Evolutionary conservation across 768 basidiomycete species (phyloP), one percentile per base, ranked within the genome.

Genomic region (Podaxis pistillaris): DNA sequence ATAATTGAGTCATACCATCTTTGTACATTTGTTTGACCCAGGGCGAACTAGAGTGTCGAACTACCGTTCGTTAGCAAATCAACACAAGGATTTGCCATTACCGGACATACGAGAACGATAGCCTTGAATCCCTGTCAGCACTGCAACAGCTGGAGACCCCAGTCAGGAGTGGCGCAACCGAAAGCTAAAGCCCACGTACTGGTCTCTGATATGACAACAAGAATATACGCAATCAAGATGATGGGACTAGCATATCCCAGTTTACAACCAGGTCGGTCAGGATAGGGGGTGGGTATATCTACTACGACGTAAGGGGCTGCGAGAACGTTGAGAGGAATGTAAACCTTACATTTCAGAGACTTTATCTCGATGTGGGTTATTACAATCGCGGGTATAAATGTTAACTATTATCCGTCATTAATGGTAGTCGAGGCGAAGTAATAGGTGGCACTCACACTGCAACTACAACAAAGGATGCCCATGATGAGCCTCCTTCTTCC

Each of bases 11-110:
- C 71, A 51, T 46, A 76, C 79, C 80, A 60, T 81, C 78, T 52
- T 70, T 68, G 62, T 81, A 78, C 13, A 81, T 66, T 63, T 74
- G 73, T 7, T 72, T 58, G 3, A 79, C 69, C 75, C 79, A 78
- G 1, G 69, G 68, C 3, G 74, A 70, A 22, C 69, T 68, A n/a
- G 76, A 73, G 40, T 72, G 69, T 30, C 73, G 73, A 30, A 79
- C 79, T 79, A 33, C 4, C 44, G 37, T 15, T 41, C 11, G 22
- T 50, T 6, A 58, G 62, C 24, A 65, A 57, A 38, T 22, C 58
- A 13, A 47, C 36, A 26, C 24, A 15, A 50, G 37, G 11, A 12
- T 22, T 9, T 49, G 44, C 53, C 44, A 37, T 22, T 41, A 47
- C 26, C 5, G 12, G 3, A 68, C 79, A 68, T 56, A 81, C 80